Evolutionary conservation across 148 eudicot species (phyloP), one percentile per base, ranked within the genome.

Genomic region (Dianthus caryophyllus): DNA sequence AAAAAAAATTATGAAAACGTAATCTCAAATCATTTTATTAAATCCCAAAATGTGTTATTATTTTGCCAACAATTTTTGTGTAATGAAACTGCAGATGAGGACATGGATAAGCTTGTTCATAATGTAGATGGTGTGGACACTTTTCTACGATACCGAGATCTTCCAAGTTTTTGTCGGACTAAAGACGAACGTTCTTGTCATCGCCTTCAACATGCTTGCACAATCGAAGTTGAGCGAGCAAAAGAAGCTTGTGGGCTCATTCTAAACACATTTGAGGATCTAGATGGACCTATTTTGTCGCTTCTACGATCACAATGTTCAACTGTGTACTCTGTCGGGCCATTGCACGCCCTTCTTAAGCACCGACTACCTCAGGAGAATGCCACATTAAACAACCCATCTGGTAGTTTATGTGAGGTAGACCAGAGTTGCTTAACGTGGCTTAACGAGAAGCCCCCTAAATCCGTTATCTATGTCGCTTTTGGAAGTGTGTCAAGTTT

Each of bases 191-290:
- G 53, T 7, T 22, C 76, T 9, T 25, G 25, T 11, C 1, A 1
- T 0, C 48, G 51, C 43, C 17, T 77, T 59, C 15, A 66, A 60
- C 33, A 25, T 0, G 17, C 2, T 7, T 31, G 30, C 9, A 6
- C 27, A 3, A 9, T 12, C 15, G 73, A 63, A 66, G 25, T 58
- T 9, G 20, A 59, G 14, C 56, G 25, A 18, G 61, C 43, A 13
- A 27, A 22, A 0, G 25, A 52, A 29, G 64, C 80, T 33, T 31
- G 58, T 9, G 21, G 72, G 0, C 30, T 83, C 43, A 80, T 83
- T 18, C 67, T 83, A n/a, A 80, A 83, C 74, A 78, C 84, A 9
- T 80, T 80, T 31, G 86, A 83, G 70, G 82, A 80, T 49, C 73
- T 83, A 10, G 82, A 83, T 26, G 80, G 65, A 2, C 78, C 82